A percentile compares a stretch with the other conserved stretches of the same genome.
phyloP scores from a whole-genome alignment of 2,329 filamentous ascomycete species.

The Gaeumannomyces sp. region DNA sequence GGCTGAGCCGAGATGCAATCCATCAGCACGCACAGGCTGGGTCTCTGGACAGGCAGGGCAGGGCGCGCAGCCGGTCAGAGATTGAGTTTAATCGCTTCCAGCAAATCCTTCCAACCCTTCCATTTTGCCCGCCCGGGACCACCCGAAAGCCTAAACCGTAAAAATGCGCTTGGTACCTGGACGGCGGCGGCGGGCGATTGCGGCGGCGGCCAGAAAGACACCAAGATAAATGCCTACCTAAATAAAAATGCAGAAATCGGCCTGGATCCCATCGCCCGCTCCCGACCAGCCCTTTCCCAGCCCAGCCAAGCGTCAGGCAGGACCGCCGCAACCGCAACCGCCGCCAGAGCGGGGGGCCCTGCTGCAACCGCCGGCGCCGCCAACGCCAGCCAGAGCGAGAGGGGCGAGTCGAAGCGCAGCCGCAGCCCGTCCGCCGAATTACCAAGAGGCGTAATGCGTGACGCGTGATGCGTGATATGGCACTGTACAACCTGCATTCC shows the following conservation, averaged over 20 bases:
- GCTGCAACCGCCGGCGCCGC: not conserved
- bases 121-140: not conserved
- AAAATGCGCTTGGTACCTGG: not conserved
- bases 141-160: not conserved
- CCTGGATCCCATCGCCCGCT: too few relatives aligned
- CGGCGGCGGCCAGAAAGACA: too few relatives aligned
- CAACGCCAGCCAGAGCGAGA: not conserved
- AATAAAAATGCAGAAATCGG: too few relatives aligned
- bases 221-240: too few relatives aligned
- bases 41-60: not conserved
- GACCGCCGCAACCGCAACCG: not conserved
- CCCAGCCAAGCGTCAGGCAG: not conserved
- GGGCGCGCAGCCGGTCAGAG: not conserved
- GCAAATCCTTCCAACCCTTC: not conserved
- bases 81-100: conserved; percentile 1
- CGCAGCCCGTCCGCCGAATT: not conserved
- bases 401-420: not conserved
- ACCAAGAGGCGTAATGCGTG: not conserved
- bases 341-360: not conserved
- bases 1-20: not conserved
- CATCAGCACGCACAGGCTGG: not conserved
- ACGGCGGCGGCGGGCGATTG: not conserved
- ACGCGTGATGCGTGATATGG: not conserved
- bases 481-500: not conserved
- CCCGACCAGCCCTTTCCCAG: not conserved